Conservation (phyloP, 306 rosid species). For the Dicorynia guianensis region DNA sequence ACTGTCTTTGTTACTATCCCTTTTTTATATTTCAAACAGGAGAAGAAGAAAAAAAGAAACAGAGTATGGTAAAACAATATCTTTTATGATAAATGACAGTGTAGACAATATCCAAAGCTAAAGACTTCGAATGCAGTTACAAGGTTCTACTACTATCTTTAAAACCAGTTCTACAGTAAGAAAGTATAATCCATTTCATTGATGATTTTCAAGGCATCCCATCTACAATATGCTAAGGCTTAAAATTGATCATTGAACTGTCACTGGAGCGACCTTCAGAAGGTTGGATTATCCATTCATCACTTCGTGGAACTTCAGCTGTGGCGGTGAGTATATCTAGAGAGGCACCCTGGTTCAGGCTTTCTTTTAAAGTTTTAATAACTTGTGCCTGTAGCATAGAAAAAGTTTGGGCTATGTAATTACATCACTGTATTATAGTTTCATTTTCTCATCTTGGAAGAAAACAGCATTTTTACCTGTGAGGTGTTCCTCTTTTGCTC, state of each 20-base stretch:
- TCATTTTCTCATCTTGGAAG: not conserved
- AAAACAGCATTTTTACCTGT: not conserved
- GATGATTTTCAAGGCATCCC: not conserved
- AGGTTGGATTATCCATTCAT: not conserved
- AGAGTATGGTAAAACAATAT: too few relatives aligned
- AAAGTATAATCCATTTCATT: not conserved
- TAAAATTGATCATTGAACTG: not conserved
- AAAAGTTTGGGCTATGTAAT: not conserved
- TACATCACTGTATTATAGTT: not conserved
- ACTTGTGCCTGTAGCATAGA: slow-evolving; percentile 10
- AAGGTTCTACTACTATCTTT: too few relatives aligned
- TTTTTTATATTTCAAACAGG: too few relatives aligned
- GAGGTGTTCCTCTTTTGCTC: not conserved
- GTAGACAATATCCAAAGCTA: too few relatives aligned
- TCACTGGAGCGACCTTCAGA: not conserved
- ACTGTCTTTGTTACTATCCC: too few relatives aligned
- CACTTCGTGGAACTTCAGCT: not conserved
- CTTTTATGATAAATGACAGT: too few relatives aligned
- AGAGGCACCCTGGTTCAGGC: not conserved
- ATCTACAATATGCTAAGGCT: not conserved
- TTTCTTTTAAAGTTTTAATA: not conserved
- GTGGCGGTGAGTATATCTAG: not conserved
- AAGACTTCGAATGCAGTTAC: too few relatives aligned
- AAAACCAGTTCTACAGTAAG: too few relatives aligned
- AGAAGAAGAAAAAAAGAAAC: too few relatives aligned